These are phyloP conservation scores for Coccomyxa sp. DNA, from an alignment of 139 green algal species.

Conservation along the genomic window DNA sequence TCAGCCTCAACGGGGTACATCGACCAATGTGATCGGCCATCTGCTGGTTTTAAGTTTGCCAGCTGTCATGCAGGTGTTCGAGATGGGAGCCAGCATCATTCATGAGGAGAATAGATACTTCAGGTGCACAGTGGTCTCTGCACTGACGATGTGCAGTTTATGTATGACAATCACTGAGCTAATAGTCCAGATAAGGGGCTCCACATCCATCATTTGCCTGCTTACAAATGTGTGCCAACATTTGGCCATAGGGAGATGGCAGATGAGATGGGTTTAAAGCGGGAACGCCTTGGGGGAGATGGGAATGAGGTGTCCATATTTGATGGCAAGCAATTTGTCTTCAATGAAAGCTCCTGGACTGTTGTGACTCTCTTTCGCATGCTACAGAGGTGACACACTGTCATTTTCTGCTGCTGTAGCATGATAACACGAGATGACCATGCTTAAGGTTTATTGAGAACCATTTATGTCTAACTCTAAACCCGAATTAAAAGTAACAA, in stretches of 20 bases:
- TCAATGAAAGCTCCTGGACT: conserved; percentile 25
- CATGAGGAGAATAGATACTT: conserved; percentile 38
- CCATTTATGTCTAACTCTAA: no score
- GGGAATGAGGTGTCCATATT: conserved; percentile 27
- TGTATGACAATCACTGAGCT: no score
- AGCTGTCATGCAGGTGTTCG: conserved; percentile 20
- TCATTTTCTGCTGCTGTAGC: no score
- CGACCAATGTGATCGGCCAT: no score
- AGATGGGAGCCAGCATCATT: conserved; percentile 46
- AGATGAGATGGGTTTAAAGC: conserved; percentile 15
- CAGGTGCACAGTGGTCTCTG: conserved; percentile 1
- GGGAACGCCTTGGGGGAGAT: neutral
- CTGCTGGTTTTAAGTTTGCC: neutral
- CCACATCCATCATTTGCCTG: no score
- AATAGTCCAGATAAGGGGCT: no score
- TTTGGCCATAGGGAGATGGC: conserved; percentile 11
- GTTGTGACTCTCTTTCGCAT: conserved; percentile 14
- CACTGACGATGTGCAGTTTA: neutral
- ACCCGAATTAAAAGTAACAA: no score
- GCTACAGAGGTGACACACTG: neutral
- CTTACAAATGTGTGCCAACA: no score
- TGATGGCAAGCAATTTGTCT: conserved; percentile 35
- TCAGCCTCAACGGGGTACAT: no score
- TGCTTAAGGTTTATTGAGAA: no score
- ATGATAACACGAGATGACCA: no score